phyloP scores from a whole-genome alignment of 1,139 yeast species.

The Yamadazyma buinensis region DNA sequence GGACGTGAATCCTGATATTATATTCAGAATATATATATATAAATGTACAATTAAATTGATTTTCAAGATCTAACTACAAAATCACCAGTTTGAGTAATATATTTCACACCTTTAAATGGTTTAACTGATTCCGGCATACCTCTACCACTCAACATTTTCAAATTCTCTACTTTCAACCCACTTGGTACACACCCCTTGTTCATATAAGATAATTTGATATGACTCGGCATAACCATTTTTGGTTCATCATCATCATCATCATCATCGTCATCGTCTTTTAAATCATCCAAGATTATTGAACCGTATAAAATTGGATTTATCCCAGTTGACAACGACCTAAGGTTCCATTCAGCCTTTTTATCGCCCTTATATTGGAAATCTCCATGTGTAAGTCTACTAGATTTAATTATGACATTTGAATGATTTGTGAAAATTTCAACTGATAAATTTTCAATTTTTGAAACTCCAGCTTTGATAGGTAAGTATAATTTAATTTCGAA shows the following conservation, averaged over 20 bases:
- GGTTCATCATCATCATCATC: slow-evolving; percentile 6
- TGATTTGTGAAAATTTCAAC: slow-evolving; percentile 37
- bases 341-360: slow-evolving; percentile 68
- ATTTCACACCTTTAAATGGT: slow-evolving; percentile 92
- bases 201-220: slow-evolving; percentile 50
- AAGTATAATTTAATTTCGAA: slow-evolving; percentile 70
- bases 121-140: slow-evolving; percentile 63
- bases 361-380: slow-evolving; percentile 56
- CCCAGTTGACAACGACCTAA: slow-evolving; percentile 61
- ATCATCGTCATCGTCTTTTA: slow-evolving; percentile 1
- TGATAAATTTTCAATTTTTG: slow-evolving; percentile 53
- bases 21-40: background rate
- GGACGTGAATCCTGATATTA: slow-evolving; percentile 2
- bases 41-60: background rate
- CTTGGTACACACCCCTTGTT: slow-evolving; percentile 75
- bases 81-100: slow-evolving; percentile 64
- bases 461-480: slow-evolving; percentile 44
- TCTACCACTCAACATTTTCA: slow-evolving; percentile 55
- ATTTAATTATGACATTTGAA: slow-evolving; percentile 32
- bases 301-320: slow-evolving; percentile 71
- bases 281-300: slow-evolving; percentile 18
- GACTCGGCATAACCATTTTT: slow-evolving; percentile 43
- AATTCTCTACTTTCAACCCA: slow-evolving; percentile 65
- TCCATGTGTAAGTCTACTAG: slow-evolving; percentile 66
- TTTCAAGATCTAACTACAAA: slow-evolving; percentile 39